These are phyloP conservation scores for Setaria italica DNA, from an alignment of 202 grass and related monocot species.

Conservation along the genomic window DNA sequence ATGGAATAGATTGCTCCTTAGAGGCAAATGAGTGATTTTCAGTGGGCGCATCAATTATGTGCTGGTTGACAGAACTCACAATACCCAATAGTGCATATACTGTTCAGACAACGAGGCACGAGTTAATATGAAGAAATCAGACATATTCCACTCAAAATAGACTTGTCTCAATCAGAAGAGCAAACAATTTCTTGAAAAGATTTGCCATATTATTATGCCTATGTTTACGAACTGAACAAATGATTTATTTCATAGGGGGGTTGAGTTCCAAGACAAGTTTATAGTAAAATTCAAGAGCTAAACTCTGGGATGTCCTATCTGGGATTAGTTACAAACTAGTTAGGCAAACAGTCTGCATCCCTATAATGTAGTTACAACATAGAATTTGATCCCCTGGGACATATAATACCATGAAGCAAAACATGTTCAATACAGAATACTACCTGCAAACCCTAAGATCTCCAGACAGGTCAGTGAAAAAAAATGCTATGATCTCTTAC, in stretches of 20 bases:
- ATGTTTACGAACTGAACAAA: slow-evolving; percentile 25
- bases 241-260: neutral
- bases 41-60: slow-evolving; percentile 83
- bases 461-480: neutral
- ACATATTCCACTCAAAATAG: slow-evolving; percentile 19
- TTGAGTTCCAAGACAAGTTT: slow-evolving; percentile 4
- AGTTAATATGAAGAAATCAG: slow-evolving; percentile 36
- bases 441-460: slow-evolving; percentile 1
- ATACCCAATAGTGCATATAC: slow-evolving; percentile 93
- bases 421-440: slow-evolving; percentile 26
- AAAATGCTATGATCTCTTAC: neutral
- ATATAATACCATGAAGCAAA: slow-evolving; percentile 10
- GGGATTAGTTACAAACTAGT: neutral
- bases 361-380: neutral
- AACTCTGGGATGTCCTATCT: neutral
- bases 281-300: slow-evolving; percentile 31
- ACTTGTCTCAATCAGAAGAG: neutral
- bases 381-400: neutral
- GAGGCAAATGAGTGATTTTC: slow-evolving; percentile 39
- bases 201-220: neutral
- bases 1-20: slow-evolving; percentile 60
- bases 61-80: slow-evolving; percentile 89
- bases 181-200: slow-evolving; percentile 4
- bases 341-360: neutral
- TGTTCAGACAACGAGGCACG: slow-evolving; percentile 43